Base-by-base conservation (phyloP, 192 early-diverging fungal species). In the Umbelopsis isabellina region DNA sequence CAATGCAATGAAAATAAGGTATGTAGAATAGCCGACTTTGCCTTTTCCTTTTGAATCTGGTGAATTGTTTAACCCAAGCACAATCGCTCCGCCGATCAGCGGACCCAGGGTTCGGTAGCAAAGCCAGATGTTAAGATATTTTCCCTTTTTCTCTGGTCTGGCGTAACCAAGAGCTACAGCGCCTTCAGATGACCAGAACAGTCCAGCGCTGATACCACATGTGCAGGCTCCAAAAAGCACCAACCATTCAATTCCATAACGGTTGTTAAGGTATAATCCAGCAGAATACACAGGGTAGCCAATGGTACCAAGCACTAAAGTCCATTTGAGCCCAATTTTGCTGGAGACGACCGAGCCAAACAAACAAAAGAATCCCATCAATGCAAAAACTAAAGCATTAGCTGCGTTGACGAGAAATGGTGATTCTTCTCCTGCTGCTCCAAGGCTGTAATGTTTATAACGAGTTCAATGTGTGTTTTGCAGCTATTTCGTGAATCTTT, bases 281-380 rank as follows among this genome's bases (percentile, higher is more conserved):
- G 66, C 66, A 48, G 66, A 68, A 16, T 68, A 68, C 21, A 68
- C 27, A 0, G 66, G 66, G 20, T 49, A 68, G 16, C 66, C 66
- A n/a, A 68, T 49, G 45, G 66, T 68, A 15, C 66, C 66, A 4
- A 68, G 25, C 18, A 49, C 45, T 46, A 68, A 27, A 10, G 66
- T 44, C 46, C 46, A 46, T 48, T 46, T 68, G 18, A 48, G 47
- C 21, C 66, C 66, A 47, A 68, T 22, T 49, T 68, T 68, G 44
- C n/a, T 23, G 5, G 66, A 46, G 25, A 45, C 45, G 22, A 68
- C 66, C 15, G 66, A 68, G 2, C 66, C 66, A 68, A 68, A 68
- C 46, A 68, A n/a, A 15, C 66, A 68, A 68, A 68, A 68, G 45
- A 68, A 1, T 5, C 66, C 66, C 66, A 68, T 68, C 66, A 68